A percentile compares a stretch with the other conserved stretches of the same genome.
Conservation (phyloP, 2,329 filamentous ascomycete species). For the Venturiaceae sp. region DNA sequence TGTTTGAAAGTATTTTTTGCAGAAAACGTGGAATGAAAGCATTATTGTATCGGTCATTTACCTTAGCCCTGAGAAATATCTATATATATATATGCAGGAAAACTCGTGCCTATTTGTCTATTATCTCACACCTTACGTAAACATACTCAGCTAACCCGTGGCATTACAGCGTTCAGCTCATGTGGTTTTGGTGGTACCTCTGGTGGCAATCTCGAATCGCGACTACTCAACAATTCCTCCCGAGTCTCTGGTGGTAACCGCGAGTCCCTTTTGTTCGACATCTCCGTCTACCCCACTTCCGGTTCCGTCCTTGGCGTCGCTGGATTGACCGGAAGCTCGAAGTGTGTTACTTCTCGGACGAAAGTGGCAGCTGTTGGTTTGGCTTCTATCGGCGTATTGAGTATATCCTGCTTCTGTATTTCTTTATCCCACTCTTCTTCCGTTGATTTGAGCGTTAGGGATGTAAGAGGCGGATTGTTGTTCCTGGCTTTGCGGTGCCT, state of each 20-base stretch:
- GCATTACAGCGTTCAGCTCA: too few species aligned
- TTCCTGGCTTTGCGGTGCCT: not conserved
- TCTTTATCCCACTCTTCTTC: not conserved
- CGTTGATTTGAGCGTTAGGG: not conserved
- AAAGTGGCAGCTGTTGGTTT: not conserved
- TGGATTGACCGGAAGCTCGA: not conserved
- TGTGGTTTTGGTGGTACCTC: not conserved
- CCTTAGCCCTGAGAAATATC: too few species aligned
- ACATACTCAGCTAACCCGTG: too few species aligned
- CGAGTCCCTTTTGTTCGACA: not conserved
- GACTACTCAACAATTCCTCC: not conserved
- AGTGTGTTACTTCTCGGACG: not conserved
- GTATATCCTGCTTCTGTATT: not conserved
- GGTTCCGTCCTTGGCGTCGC: not conserved
- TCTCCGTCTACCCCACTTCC: not conserved
- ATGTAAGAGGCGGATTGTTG: not conserved
- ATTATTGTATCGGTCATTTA: too few species aligned
- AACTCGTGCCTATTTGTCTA: too few species aligned
- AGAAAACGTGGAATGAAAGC: too few species aligned
- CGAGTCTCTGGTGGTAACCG: not conserved
- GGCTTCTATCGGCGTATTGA: not conserved
- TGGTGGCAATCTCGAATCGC: not conserved
- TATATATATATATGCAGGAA: too few species aligned
- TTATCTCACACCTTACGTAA: too few species aligned
- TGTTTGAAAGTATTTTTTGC: too few species aligned